Evolutionary conservation across 805 yeast species (phyloP), one percentile per base, ranked within the genome.

Genomic region (Myxozyma mucilagina): DNA sequence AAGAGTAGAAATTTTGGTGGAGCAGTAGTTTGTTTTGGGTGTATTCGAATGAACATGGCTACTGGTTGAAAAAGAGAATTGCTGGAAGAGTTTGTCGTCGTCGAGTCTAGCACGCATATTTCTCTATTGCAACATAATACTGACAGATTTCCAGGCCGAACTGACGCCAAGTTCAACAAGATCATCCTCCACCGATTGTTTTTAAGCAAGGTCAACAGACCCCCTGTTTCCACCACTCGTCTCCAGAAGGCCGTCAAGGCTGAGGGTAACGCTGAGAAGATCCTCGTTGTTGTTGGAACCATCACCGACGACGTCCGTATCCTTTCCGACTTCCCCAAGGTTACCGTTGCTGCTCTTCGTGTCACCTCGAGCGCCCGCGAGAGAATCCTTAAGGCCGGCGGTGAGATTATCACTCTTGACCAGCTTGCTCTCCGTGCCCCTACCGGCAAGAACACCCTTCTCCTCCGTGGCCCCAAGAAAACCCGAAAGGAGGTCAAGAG

Each of bases 401-500:
- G 99, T 87, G 99, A 94, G 86, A 90, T 90, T 77, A 88, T 94
- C 87, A 94, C 99, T 78, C 87, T 94, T 75, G 99, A 94, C 82
- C 97, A 94, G 85, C 90, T 94, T 76, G 99, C 99, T 76, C 86
- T 89, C 76, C 92, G 96, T 83, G 93, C 98, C 80, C 99, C 99
- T 82, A 91, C 92, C 81, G 99, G 99, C 83, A 87, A 90, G 82
- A 94, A 94, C 97, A 94, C 99, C 73, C 82, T 94, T 80, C 82
- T 93, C 76, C 84, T 94, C 79, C 90, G 98, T 86, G 99, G 99
- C 81, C 96, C 98, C 83, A 91, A 97, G 89, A 86, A 84, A 83
- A 78, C 96, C 81, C 90, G 99, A 86, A 97, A 94, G 85, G 97
- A 98, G 76, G 98, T 90, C 76, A 90, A 97, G 86, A 98, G 94